Conservation (phyloP, 371 early-diverging fungal species). For the Mortierella sp. region DNA sequence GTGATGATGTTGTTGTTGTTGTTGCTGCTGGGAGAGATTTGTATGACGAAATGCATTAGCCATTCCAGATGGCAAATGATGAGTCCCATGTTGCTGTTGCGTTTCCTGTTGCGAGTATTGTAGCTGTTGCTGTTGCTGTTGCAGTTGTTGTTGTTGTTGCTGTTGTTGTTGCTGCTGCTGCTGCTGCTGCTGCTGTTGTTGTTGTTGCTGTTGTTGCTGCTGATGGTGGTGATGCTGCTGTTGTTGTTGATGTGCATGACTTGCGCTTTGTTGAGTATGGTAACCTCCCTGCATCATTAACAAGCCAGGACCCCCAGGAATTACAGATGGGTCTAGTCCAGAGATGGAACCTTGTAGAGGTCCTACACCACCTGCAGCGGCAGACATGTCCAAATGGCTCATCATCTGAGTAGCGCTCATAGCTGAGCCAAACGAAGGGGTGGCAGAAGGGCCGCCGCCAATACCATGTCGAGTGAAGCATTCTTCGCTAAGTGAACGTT, state of each 20-base stretch:
- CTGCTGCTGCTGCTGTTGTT: slow-evolving; percentile 15
- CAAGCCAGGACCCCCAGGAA: slow-evolving; percentile 28
- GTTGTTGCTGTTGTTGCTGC: slow-evolving; percentile 20
- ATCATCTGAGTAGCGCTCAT: slow-evolving; percentile 50
- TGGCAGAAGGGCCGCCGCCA: slow-evolving; percentile 19
- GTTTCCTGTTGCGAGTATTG: slow-evolving; percentile 35
- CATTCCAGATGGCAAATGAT: slow-evolving; percentile 39
- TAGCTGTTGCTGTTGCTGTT: slow-evolving; percentile 14
- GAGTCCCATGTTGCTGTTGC: slow-evolving; percentile 32
- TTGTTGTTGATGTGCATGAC: slow-evolving; percentile 21
- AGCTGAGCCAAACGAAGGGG: slow-evolving; percentile 44
- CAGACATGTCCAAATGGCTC: slow-evolving; percentile 54
- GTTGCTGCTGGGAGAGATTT: slow-evolving; percentile 12
- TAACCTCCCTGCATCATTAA: slow-evolving; percentile 40
- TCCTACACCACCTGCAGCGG: slow-evolving; percentile 16
- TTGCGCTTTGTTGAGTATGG: slow-evolving; percentile 20
- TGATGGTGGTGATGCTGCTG: slow-evolving; percentile 19
- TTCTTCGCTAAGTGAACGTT: slow-evolving; percentile 51
- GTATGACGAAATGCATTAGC: slow-evolving; percentile 35
- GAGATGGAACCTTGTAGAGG: slow-evolving; percentile 36
- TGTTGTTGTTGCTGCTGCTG: slow-evolving; percentile 30
- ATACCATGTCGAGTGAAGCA: slow-evolving; percentile 48
- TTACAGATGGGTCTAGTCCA: slow-evolving; percentile 41
- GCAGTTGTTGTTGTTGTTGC: not conserved
- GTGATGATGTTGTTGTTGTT: slow-evolving; percentile 10